Percentiles rank a stretch among this genome's conserved stretches.
These are phyloP conservation scores for Candida patagonica DNA, from an alignment of 805 yeast species.

Conservation along the genomic window DNA sequence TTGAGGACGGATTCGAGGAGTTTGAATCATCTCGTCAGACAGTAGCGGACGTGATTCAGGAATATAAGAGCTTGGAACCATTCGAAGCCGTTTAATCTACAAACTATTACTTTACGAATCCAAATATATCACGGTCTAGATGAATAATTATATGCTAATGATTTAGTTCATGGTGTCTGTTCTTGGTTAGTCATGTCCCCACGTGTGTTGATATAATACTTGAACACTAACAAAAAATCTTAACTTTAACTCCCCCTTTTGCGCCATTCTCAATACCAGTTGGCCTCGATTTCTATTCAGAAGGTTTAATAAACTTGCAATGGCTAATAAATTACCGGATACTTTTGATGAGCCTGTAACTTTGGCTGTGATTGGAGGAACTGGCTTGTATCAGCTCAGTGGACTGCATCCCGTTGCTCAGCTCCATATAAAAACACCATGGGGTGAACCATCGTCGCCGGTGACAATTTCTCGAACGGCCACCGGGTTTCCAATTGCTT, in stretches of 20 bases:
- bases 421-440: constrained; percentile 79
- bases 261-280: neutral
- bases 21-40: constrained; percentile 73
- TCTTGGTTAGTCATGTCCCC: no score
- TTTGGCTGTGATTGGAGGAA: constrained; percentile 92
- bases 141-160: no score
- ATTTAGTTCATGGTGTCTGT: no score
- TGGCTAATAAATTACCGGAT: constrained; percentile 3
- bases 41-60: constrained; percentile 66
- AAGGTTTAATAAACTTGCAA: constrained; percentile 2
- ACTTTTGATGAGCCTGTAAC: constrained; percentile 46
- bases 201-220: no score
- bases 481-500: constrained; percentile 78
- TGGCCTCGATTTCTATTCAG: neutral
- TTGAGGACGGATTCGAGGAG: constrained; percentile 42
- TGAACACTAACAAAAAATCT: no score
- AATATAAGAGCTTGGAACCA: constrained; percentile 45
- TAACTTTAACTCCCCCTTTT: neutral
- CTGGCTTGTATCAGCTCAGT: constrained; percentile 87
- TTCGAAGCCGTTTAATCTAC: no score
- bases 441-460: constrained; percentile 95
- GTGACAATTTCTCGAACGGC: constrained; percentile 79
- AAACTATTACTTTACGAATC: no score
- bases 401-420: constrained; percentile 79
- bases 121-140: no score